phyloP scores from a whole-genome alignment of 225 moss, liverwort and hornwort genomes.

The Physcomitrium patens region DNA sequence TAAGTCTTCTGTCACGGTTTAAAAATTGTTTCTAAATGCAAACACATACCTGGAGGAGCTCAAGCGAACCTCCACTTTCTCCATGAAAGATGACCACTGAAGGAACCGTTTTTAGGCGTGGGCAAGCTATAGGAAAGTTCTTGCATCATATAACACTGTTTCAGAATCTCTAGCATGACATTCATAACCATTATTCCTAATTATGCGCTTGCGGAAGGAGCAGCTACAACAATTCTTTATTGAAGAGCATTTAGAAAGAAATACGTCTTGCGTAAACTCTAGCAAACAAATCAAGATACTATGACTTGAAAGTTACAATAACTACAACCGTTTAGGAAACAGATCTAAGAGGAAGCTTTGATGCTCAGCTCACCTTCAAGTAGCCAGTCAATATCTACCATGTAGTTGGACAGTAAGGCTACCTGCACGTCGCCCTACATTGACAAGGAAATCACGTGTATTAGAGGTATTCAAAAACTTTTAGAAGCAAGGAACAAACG shows the following conservation, averaged over 20 bases:
- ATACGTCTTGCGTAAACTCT: not conserved
- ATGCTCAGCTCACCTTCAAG: conserved; percentile 62
- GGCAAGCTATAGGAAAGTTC: conserved; percentile 63
- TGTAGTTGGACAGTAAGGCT: conserved; percentile 89
- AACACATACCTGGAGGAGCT: conserved; percentile 62
- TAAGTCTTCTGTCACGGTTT: not conserved
- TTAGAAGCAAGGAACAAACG: no score
- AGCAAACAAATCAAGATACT: conserved; percentile 10
- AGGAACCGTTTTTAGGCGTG: conserved; percentile 62
- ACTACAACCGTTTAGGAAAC: not conserved
- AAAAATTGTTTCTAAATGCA: not conserved
- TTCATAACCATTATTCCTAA: not conserved
- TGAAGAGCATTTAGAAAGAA: conserved; percentile 5
- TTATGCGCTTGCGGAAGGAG: conserved; percentile 9
- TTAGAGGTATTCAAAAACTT: not conserved
- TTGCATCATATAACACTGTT: conserved; percentile 23
- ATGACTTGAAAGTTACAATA: not conserved
- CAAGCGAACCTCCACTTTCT: conserved; percentile 80
- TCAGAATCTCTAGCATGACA: conserved; percentile 29
- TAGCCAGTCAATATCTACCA: conserved; percentile 94
- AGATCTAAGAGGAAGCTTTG: conserved; percentile 14
- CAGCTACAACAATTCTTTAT: conserved; percentile 20
- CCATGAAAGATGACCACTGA: conserved; percentile 90
- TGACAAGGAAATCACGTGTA: conserved; percentile 13
- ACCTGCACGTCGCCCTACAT: conserved; percentile 79